A percentile compares a stretch with the other conserved stretches of the same genome.
These are phyloP conservation scores for Colletotrichum camelliae DNA, from an alignment of 2,329 filamentous ascomycete genomes.

Conservation along the genomic window DNA sequence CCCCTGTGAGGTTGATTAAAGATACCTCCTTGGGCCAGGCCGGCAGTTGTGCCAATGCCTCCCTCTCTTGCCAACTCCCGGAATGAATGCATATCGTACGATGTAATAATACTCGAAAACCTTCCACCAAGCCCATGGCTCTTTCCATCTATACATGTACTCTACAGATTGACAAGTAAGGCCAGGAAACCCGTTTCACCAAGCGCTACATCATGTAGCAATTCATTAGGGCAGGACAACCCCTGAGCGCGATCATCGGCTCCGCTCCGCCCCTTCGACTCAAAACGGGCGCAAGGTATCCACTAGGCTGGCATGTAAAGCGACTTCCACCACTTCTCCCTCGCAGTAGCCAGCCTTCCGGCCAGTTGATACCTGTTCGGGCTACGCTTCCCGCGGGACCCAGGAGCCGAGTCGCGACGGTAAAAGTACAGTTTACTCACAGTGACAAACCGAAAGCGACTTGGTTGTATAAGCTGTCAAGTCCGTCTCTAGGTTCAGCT, in stretches of 20 bases:
- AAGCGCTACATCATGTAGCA: not conserved
- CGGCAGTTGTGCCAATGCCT: accelerated
- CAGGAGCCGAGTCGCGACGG: not conserved
- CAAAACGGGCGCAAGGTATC: not conserved
- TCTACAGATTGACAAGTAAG: not conserved
- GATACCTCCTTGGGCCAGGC: not conserved
- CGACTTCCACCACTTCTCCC: not conserved
- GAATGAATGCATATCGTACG: not conserved
- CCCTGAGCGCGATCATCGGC: not conserved
- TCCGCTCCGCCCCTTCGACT: not conserved
- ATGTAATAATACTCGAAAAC: not conserved
- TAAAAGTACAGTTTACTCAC: not conserved
- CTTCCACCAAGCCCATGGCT: not conserved
- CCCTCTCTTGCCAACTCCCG: not conserved
- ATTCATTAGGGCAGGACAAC: not conserved
- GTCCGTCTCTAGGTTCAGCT: not conserved
- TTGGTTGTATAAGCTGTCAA: not conserved
- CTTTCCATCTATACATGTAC: not conserved
- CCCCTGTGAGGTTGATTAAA: not conserved
- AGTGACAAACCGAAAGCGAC: not conserved
- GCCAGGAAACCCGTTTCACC: not conserved
- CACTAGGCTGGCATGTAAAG: not conserved
- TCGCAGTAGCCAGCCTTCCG: not conserved
- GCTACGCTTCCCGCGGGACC: not conserved
- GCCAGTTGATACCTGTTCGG: not conserved